Percentiles rank a stretch among this genome's conserved stretches.
phyloP scores from a whole-genome alignment of 2,329 filamentous ascomycete species.

The Aspergillus ustus region DNA sequence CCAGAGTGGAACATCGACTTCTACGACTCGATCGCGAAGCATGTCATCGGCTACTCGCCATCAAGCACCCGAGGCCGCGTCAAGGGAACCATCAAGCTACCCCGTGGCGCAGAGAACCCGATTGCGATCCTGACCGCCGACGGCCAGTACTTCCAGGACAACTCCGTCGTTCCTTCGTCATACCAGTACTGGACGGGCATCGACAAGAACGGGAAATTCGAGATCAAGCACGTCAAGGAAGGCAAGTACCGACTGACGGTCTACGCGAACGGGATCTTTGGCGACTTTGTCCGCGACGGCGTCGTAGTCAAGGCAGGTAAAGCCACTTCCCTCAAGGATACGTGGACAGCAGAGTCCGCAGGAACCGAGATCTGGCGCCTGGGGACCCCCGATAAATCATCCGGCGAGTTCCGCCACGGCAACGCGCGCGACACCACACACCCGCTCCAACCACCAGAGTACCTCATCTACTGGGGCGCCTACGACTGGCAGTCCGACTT shows the following conservation, averaged over 20 bases:
- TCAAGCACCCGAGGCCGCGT: conserved; percentile 57
- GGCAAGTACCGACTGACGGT: conserved; percentile 67
- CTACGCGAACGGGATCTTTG: conserved; percentile 66
- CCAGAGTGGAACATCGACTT: conserved; percentile 63
- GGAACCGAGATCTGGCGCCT: conserved; percentile 67
- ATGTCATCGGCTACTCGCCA: conserved; percentile 64
- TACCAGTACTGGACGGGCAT: conserved; percentile 68
- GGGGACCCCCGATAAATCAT: conserved; percentile 65
- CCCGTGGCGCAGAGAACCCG: conserved; percentile 55
- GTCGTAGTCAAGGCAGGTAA: conserved; percentile 50
- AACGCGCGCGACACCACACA: conserved; percentile 54
- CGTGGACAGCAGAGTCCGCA: conserved; percentile 60
- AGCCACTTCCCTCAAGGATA: conserved; percentile 43
- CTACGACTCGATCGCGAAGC: conserved; percentile 65
- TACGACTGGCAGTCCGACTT: conserved; percentile 66
- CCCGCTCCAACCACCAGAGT: conserved; percentile 59
- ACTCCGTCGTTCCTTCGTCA: conserved; percentile 58
- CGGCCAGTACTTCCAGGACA: conserved; percentile 62
- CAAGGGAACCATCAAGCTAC: conserved; percentile 57
- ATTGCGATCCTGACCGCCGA: conserved; percentile 61
- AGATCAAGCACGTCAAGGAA: conserved; percentile 59
- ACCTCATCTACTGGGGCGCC: conserved; percentile 64
- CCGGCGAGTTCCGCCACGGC: conserved; percentile 65
- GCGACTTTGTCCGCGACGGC: conserved; percentile 61
- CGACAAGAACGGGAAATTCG: conserved; percentile 51